Conservation (phyloP, 352 stramenopile genomes). For the Globisporangium abappressorium region DNA sequence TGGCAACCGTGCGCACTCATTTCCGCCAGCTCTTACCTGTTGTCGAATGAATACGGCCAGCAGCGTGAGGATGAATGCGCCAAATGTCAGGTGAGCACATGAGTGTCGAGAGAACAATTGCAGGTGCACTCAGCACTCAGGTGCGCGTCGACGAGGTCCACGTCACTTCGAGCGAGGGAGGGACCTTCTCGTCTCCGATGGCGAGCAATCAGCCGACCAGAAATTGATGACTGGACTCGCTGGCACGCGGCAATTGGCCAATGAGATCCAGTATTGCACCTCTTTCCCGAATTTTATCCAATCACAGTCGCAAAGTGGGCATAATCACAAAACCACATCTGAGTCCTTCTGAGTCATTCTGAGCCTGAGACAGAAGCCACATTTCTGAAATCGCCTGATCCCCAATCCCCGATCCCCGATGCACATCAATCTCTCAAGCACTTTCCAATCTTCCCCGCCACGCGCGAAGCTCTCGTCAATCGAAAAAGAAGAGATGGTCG, state of each 20-base stretch:
- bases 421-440: background rate
- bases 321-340: constrained; percentile 2
- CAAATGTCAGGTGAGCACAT: background rate
- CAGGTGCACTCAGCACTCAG: too few relatives aligned
- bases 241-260: constrained; percentile 1
- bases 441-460: constrained; percentile 3
- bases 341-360: constrained; percentile 9
- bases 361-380: background rate
- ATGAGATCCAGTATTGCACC: background rate
- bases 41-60: background rate
- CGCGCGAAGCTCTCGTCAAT: background rate
- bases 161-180: background rate
- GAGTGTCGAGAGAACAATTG: too few relatives aligned
- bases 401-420: background rate
- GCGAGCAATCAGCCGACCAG: background rate
- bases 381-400: background rate
- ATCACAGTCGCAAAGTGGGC: background rate
- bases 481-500: constrained; percentile 10
- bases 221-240: constrained; percentile 5
- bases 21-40: background rate
- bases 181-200: background rate
- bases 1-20: background rate
- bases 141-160: background rate
- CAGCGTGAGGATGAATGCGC: background rate
- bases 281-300: background rate